phyloP scores from a whole-genome alignment of 768 basidiomycete species.

The Boletus pseudo-olivaceus region DNA sequence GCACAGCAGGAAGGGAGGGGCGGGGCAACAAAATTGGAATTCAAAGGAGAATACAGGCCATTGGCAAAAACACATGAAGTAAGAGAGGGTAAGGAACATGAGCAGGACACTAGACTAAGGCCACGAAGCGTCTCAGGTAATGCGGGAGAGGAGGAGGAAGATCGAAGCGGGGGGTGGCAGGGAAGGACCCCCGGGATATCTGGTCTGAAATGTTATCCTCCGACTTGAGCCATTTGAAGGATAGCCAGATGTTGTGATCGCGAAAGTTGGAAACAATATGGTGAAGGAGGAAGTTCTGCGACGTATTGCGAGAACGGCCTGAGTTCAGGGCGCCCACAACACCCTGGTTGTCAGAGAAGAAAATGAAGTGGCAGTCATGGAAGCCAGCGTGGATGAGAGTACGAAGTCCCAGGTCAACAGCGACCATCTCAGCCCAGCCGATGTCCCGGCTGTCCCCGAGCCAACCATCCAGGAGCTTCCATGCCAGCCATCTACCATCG shows the following conservation, averaged over 20 bases:
- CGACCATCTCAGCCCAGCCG: background rate
- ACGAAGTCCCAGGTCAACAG: background rate
- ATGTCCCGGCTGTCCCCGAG: background rate
- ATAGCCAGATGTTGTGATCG: background rate
- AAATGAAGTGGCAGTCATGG: constrained; percentile 17
- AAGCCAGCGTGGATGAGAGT: constrained; percentile 11
- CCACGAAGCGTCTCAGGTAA: no score
- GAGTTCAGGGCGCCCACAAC: constrained; percentile 26
- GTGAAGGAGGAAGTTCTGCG: constrained; percentile 1
- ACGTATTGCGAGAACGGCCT: background rate
- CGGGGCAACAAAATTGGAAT: no score
- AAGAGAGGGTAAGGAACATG: no score
- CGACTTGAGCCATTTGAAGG: constrained; percentile 1
- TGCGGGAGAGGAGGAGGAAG: constrained; percentile 1
- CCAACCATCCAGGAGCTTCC: constrained; percentile 24
- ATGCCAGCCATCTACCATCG: constrained; percentile 37
- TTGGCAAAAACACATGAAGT: no score
- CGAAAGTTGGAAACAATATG: background rate
- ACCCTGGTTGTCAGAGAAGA: constrained; percentile 42
- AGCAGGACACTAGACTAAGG: no score
- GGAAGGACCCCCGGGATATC: constrained; percentile 36
- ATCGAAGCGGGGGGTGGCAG: constrained; percentile 1
- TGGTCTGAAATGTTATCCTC: constrained; percentile 36
- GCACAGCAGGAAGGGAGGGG: no score
- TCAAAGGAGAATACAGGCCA: no score